Evolutionary conservation across 2,329 filamentous ascomycete species (phyloP).

Genomic region (Aspergillaceae sp.): DNA sequence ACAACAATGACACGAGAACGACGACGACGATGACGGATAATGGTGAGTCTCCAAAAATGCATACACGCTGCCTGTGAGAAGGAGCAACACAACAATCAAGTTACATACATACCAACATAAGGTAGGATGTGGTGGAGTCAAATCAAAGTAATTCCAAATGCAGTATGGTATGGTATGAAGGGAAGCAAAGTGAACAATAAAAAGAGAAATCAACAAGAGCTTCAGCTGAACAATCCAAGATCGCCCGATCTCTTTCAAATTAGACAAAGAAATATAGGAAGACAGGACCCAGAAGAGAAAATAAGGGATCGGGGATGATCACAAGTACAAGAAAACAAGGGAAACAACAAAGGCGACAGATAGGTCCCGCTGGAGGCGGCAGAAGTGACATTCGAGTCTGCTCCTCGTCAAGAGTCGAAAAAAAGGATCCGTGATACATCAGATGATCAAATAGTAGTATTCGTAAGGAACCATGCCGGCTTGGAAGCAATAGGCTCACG

Average conservation of each 20-base stretch:
- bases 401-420: background rate
- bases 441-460: no score
- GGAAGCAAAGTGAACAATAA: no score
- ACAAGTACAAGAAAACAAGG: conserved; percentile 1
- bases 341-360: conserved; percentile 1
- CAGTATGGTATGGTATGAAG: no score
- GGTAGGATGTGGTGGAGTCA: no score
- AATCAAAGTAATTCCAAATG: no score
- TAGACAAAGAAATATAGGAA: background rate
- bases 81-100: conserved; percentile 1
- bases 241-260: background rate
- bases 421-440: conserved; percentile 11
- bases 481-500: conserved; percentile 5
- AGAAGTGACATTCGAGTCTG: background rate
- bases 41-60: no score
- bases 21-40: no score
- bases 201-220: no score
- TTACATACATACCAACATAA: conserved; percentile 2
- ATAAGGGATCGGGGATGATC: background rate
- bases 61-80: background rate
- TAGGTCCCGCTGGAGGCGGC: background rate
- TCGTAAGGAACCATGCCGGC: background rate
- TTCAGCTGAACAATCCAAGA: background rate
- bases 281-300: conserved; percentile 4
- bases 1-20: no score